Evolutionary conservation across 2,329 filamentous ascomycete species (phyloP).

Genomic region (Hypoxylon sp.): DNA sequence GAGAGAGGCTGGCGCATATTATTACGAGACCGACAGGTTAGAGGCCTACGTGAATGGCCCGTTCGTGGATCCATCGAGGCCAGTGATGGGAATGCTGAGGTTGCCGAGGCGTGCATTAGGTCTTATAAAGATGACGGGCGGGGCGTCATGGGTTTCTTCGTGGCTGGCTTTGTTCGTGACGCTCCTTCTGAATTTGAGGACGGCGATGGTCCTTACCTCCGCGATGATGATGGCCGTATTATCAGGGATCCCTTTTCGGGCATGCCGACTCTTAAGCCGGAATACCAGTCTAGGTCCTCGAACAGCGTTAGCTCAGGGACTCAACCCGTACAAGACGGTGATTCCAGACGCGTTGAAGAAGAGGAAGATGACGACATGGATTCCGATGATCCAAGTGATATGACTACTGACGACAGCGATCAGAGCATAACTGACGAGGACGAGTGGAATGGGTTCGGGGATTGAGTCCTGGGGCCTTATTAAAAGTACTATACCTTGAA

Average conservation of each 20-base stretch:
- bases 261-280: conserved; percentile 53
- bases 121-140: conserved; percentile 85
- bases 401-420: background rate
- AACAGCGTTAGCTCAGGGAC: conserved; percentile 54
- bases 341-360: conserved; percentile 56
- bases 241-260: conserved; percentile 50
- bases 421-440: conserved; percentile 37
- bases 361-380: conserved; percentile 41
- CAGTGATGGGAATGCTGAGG: conserved; percentile 63
- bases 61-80: conserved; percentile 72
- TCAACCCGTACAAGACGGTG: conserved; percentile 58
- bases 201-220: conserved; percentile 51
- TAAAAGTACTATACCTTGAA: background rate
- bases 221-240: conserved; percentile 52
- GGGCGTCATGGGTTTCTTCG: conserved; percentile 96
- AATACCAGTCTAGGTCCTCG: conserved; percentile 59
- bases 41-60: conserved; percentile 82
- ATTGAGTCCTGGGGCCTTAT: conserved; percentile 41
- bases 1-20: conserved; percentile 84
- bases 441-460: conserved; percentile 56
- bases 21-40: conserved; percentile 78
- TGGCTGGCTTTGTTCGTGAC: conserved; percentile 85
- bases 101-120: conserved; percentile 83
- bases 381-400: conserved; percentile 37
- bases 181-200: conserved; percentile 35